Base-by-base conservation (phyloP, 1,284 basidiomycete genomes). In the Melampsora abietis-canadensis region DNA sequence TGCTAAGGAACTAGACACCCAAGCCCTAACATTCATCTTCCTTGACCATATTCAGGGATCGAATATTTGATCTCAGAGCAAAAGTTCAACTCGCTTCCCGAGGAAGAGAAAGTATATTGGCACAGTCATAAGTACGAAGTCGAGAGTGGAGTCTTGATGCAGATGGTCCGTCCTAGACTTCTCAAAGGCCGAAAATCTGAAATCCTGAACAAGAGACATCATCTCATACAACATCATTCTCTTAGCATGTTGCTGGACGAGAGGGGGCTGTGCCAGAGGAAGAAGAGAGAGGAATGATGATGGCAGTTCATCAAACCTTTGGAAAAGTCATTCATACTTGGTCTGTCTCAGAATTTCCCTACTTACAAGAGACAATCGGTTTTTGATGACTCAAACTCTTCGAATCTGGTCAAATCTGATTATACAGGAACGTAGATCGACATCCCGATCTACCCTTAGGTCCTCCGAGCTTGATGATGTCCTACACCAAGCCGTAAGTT, bases 111-210 rank as follows among this genome's bases (percentile, higher is more conserved):
- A 65, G 60, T 63, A 24, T 80, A 77, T 76, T 81, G 80, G 80
- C 80, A 81, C 61, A 80, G 79, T 14, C 80, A 81, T 66, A 78
- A 79, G 34, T 78, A 79, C 68, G 80, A 81, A 60, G 78, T 81
- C 57, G 79, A 79, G 76, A 78, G 76, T 59, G 80, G 80, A 10
- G 68, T 77, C 37, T 70, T 80, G 31, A 78, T 78, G 37, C 76
- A 78, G 17, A 77, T 80, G 46, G 77, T 77, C 6, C 75, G 76
- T 48, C 34, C 54, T 3, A 76, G 57, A 24, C 61, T 75, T 19
- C 66, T 64, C 31, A 61, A 65, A 63, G 59, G 48, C 63, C 21
- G 10, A 24, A 12, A 14, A 19, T 7, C 30, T 30, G 15, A 17
- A 37, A 24, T 37, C 10, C 10, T 12, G 1, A 40, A 40, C 6